phyloP scores from a whole-genome alignment of 805 yeast genomes.

The Starmerella cellae region DNA sequence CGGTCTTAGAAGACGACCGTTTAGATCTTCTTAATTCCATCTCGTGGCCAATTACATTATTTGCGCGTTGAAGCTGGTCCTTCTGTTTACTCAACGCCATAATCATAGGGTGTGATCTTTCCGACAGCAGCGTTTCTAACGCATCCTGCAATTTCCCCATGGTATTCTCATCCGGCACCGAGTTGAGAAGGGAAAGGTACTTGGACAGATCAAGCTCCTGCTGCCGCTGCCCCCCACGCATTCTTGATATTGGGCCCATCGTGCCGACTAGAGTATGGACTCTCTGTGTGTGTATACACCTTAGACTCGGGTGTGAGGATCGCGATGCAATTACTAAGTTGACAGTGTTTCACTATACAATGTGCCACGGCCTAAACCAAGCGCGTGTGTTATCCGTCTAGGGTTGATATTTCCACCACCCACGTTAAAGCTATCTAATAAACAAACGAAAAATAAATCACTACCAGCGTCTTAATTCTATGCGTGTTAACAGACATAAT shows the following conservation, averaged over 20 bases:
- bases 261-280: background rate
- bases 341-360: no score
- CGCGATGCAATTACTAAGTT: background rate
- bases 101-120: conserved; percentile 18
- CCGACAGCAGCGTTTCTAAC: conserved; percentile 18
- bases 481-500: no score
- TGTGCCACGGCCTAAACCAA: no score
- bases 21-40: conserved; percentile 4
- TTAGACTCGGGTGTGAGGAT: background rate
- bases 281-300: background rate
- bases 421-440: no score
- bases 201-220: conserved; percentile 11
- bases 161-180: conserved; percentile 17
- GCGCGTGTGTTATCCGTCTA: no score
- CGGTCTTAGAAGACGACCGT: background rate
- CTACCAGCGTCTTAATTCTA: no score
- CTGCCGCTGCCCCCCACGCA: conserved; percentile 9
- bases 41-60: conserved; percentile 18
- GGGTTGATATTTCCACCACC: no score
- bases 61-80: conserved; percentile 18
- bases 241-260: background rate
- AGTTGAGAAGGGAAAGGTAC: conserved; percentile 3
- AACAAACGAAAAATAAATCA: no score
- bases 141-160: conserved; percentile 17
- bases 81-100: conserved; percentile 18